Base-by-base conservation (phyloP, 1,284 basidiomycete species). In the Fistulinella cinereoalba region DNA sequence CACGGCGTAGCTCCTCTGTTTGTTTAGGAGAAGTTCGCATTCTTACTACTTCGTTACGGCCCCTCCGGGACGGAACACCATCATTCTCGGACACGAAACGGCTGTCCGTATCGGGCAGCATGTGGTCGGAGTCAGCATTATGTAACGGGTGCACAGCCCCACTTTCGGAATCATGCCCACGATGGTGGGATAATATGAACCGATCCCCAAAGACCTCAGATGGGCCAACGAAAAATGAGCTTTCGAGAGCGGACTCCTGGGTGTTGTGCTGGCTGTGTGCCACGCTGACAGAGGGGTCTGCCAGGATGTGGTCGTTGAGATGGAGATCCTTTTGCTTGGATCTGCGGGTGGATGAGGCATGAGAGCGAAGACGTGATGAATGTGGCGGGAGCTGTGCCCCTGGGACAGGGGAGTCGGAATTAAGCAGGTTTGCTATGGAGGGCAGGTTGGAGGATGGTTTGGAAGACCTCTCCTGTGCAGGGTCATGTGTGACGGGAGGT, bases 1-100 rank as follows among this genome's bases (percentile, higher is more conserved):
- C 68, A 48, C 76, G 79, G 62, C 75, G 74, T 45, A 88, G 76
- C 58, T 84, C 79, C 23, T 88, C 82, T 6, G 75, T 76, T 60
- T 88, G 85, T 46, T 76, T 75, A 44, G 71, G 59, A 32, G 80
- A 73, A n/a, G 83, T 83, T 42, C 82, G 77, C 58, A 74, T 74
- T 47, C 81, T 80, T 34, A 53, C 49, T 37, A 42, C 63, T 19
- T 65, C 66, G 39, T 53, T 54, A 44, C 65, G 62, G 31, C 49
- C 58, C 51, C 57, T 65, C 39, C 65, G 56, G 39, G 66, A 61
- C 37, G 65, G 56, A 39, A 55, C 38, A 16, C 45, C 59, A 64
- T 65, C 63, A 19, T 68, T 68, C 51, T 68, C 66, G 50, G 63
- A 68, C 11, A 68, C 66, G 61, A 65, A 65, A 50, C 66, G 66